A percentile compares a stretch with the other conserved stretches of the same genome.
Conservation (phyloP, 768 basidiomycete species). For the Pholiota conissans region DNA sequence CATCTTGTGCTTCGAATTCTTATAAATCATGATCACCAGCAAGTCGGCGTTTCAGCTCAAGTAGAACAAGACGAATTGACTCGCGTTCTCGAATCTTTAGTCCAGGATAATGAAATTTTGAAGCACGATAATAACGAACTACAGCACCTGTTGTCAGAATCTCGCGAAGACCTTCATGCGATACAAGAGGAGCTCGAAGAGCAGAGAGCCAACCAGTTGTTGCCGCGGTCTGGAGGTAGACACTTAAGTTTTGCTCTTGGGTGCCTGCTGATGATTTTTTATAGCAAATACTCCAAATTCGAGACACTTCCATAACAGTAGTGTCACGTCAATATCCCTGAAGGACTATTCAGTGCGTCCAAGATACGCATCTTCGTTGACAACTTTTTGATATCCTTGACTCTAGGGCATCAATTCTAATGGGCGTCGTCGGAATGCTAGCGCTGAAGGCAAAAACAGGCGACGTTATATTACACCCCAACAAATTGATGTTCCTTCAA, state of each 20-base stretch:
- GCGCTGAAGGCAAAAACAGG: constrained; percentile 17
- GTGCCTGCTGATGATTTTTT: not conserved
- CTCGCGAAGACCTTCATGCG: constrained; percentile 71
- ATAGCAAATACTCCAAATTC: constrained; percentile 42
- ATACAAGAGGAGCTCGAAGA: constrained; percentile 80
- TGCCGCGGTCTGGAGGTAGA: constrained; percentile 44
- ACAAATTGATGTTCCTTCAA: constrained; percentile 14
- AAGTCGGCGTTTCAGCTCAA: constrained; percentile 39
- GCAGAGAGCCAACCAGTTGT: constrained; percentile 49
- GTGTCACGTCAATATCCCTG: constrained; percentile 41
- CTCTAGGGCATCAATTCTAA: constrained; percentile 12
- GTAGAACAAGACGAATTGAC: constrained; percentile 61
- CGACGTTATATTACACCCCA: constrained; percentile 14
- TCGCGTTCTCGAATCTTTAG: constrained; percentile 77
- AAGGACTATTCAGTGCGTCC: constrained; percentile 34
- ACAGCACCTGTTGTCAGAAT: constrained; percentile 68
- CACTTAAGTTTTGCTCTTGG: not conserved
- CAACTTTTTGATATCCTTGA: not conserved
- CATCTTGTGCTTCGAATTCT: constrained; percentile 18
- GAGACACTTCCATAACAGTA: constrained; percentile 41
- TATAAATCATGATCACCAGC: constrained; percentile 30
- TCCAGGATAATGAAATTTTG: constrained; percentile 80
- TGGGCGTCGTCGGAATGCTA: constrained; percentile 16
- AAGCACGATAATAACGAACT: constrained; percentile 83
- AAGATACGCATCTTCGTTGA: not conserved